Evolutionary conservation across 768 basidiomycete genomes (phyloP).

Genomic region (Lactifluus hygrophoroides): DNA sequence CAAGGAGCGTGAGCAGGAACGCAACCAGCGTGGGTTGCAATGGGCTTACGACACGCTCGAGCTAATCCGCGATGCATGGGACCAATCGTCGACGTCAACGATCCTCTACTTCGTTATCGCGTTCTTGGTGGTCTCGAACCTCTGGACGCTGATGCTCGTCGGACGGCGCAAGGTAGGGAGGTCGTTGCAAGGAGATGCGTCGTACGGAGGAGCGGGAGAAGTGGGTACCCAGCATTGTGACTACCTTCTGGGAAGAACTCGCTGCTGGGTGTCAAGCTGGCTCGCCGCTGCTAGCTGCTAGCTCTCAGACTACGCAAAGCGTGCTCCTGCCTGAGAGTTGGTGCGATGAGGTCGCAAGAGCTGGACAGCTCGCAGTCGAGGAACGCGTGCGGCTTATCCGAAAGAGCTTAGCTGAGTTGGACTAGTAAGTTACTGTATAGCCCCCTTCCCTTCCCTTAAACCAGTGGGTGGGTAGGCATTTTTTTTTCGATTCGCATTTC

Average conservation of each 20-base stretch:
- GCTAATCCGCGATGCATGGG: slow-evolving; percentile 72
- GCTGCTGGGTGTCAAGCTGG: slow-evolving; percentile 33
- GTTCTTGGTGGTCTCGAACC: slow-evolving; percentile 64
- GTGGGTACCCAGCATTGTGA: slow-evolving; percentile 66
- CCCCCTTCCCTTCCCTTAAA: no score
- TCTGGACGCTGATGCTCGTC: slow-evolving; percentile 51
- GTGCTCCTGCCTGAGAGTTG: no score
- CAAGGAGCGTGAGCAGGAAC: slow-evolving; percentile 41
- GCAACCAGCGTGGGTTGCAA: slow-evolving; percentile 60
- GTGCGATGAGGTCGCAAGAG: no score
- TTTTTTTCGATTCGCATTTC: no score
- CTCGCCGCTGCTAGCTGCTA: neutral
- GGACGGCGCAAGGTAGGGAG: slow-evolving; percentile 40
- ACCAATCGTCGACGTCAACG: slow-evolving; percentile 61
- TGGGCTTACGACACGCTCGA: slow-evolving; percentile 89
- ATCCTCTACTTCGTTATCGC: slow-evolving; percentile 69
- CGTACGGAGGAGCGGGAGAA: slow-evolving; percentile 61
- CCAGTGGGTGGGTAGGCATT: no score
- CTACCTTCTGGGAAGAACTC: no score
- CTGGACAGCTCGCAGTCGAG: no score
- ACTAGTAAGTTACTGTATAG: no score
- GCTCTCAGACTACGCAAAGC: neutral
- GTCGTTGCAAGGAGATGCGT: slow-evolving; percentile 38
- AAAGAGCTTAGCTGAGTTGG: no score
- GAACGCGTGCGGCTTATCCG: no score